phyloP scores from a whole-genome alignment of 2,329 filamentous ascomycete genomes.

The Hypoxylon sp. region DNA sequence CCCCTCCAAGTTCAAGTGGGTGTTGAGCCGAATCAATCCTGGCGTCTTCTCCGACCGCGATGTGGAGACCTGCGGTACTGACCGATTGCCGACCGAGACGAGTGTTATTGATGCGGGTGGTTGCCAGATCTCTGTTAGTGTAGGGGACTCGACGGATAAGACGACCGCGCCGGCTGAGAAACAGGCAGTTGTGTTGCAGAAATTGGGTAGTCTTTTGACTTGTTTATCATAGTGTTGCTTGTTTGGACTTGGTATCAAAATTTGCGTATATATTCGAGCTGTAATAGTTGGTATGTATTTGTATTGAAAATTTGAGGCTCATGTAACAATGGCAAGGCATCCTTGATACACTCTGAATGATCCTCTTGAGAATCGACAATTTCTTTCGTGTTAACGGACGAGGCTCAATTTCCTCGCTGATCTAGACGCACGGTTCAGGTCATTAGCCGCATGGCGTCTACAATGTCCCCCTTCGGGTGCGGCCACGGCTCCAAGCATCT shows the following conservation, averaged over 20 bases:
- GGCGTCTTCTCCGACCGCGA: slow-evolving; percentile 69
- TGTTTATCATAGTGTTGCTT: slow-evolving; percentile 56
- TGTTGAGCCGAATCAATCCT: slow-evolving; percentile 73
- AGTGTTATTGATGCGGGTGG: slow-evolving; percentile 65
- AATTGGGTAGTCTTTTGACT: slow-evolving; percentile 63
- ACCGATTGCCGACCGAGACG: slow-evolving; percentile 71
- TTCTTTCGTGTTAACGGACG: too few species aligned
- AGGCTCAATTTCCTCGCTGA: background rate
- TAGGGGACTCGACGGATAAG: slow-evolving; percentile 73
- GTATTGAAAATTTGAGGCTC: background rate
- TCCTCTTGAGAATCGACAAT: background rate
- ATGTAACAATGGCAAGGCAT: background rate
- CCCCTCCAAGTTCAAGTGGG: slow-evolving; percentile 71
- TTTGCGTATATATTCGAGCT: slow-evolving; percentile 26
- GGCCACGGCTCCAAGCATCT: too few species aligned
- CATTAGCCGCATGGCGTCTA: background rate
- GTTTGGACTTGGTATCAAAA: background rate
- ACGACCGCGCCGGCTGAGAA: slow-evolving; percentile 66
- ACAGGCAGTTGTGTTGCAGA: slow-evolving; percentile 67
- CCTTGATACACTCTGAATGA: background rate
- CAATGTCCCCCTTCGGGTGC: background rate
- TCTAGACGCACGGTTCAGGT: background rate
- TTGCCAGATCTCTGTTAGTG: slow-evolving; percentile 75
- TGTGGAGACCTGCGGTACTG: slow-evolving; percentile 68
- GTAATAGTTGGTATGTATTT: background rate